These are phyloP conservation scores for Suillus hirtellus DNA, from an alignment of 768 basidiomycete species.

Conservation along the genomic window DNA sequence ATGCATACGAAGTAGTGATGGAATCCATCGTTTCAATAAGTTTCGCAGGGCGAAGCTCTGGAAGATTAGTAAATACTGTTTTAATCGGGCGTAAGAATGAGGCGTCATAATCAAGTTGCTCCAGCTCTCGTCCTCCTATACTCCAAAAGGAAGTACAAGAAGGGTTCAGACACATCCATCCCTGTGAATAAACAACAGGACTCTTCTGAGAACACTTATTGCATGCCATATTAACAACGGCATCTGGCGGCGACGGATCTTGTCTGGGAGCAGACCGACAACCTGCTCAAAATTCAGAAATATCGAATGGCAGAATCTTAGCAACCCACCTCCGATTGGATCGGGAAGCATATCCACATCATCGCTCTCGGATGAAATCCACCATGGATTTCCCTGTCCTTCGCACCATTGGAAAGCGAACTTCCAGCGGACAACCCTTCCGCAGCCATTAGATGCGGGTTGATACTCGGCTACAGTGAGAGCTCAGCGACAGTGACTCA, in stretches of 20 bases:
- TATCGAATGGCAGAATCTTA: too few relatives aligned
- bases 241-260: not conserved
- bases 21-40: slow-evolving; percentile 29
- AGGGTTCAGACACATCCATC: slow-evolving; percentile 67
- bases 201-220: slow-evolving; percentile 43
- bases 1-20: slow-evolving; percentile 53
- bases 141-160: slow-evolving; percentile 59
- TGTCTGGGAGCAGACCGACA: not conserved
- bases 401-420: slow-evolving; percentile 87
- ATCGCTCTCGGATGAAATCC: slow-evolving; percentile 27
- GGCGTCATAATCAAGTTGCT: slow-evolving; percentile 46
- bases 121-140: slow-evolving; percentile 30
- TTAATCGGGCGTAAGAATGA: slow-evolving; percentile 45
- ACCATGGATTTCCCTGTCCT: slow-evolving; percentile 62
- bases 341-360: not conserved
- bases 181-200: slow-evolving; percentile 52
- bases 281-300: not conserved
- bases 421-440: slow-evolving; percentile 72
- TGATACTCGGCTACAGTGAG: slow-evolving; percentile 57
- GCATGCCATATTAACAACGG: slow-evolving; percentile 32
- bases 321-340: not conserved
- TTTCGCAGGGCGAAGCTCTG: slow-evolving; percentile 41
- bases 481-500: slow-evolving; percentile 23
- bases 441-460: slow-evolving; percentile 43
- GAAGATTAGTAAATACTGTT: slow-evolving; percentile 32